A percentile compares a stretch with the other conserved stretches of the same genome.
Evolutionary conservation across 768 basidiomycete genomes (phyloP).

Genomic region (Macrolepiota albuminosa): DNA sequence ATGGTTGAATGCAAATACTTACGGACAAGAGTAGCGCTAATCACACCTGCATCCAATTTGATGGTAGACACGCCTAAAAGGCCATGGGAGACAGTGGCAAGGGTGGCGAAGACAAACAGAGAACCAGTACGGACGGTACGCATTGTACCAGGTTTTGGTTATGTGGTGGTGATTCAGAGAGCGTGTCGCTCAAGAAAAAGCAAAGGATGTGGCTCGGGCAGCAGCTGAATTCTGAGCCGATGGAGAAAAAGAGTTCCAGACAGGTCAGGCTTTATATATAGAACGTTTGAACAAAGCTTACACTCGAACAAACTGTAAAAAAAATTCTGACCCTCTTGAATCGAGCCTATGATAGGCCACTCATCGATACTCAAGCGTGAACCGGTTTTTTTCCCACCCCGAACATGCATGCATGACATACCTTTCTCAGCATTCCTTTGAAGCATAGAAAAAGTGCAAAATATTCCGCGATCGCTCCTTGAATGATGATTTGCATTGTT

Average conservation of each 20-base stretch:
- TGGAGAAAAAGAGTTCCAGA: background rate
- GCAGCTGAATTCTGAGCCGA: background rate
- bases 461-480: background rate
- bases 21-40: background rate
- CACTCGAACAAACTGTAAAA: background rate
- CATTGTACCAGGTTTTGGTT: background rate
- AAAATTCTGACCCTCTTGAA: background rate
- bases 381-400: background rate
- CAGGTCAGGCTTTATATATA: background rate
- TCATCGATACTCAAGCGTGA: background rate
- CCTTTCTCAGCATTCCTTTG: background rate
- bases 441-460: background rate
- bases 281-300: background rate
- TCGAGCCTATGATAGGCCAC: background rate
- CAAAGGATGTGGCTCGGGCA: background rate
- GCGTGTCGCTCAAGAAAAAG: background rate
- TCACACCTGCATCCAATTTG: background rate
- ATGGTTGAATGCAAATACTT: background rate
- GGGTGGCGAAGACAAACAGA: background rate
- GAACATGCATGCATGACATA: background rate
- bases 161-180: background rate
- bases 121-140: background rate
- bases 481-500: background rate
- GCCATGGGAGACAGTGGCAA: background rate
- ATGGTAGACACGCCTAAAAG: background rate